phyloP scores from a whole-genome alignment of 2,329 filamentous ascomycete species.

The Cadophora sp. region DNA sequence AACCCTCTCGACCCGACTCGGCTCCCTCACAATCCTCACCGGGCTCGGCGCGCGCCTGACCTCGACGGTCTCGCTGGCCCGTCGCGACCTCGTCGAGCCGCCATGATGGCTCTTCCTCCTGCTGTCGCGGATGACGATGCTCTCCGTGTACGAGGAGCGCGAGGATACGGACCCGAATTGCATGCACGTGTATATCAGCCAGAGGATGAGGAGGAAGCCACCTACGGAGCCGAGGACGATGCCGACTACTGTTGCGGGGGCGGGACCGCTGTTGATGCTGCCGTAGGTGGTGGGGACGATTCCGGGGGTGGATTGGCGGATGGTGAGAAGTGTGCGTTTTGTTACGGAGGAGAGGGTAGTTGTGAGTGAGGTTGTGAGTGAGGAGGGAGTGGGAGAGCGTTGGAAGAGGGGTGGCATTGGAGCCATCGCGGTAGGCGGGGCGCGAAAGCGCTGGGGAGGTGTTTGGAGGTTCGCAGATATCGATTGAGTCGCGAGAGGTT shows the following conservation, averaged over 20 bases:
- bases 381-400: background rate
- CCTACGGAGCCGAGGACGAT: constrained; percentile 62
- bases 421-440: constrained; percentile 32
- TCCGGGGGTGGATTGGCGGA: constrained; percentile 17
- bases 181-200: constrained; percentile 53
- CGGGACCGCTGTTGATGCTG: constrained; percentile 57
- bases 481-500: background rate
- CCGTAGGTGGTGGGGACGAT: constrained; percentile 69
- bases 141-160: constrained; percentile 30
- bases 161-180: constrained; percentile 28
- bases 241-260: constrained; percentile 64
- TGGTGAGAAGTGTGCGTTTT: constrained; percentile 14
- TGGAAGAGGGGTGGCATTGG: constrained; percentile 26
- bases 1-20: constrained; percentile 38
- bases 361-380: constrained; percentile 13
- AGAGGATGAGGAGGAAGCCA: constrained; percentile 59
- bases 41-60: constrained; percentile 35
- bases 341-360: constrained; percentile 21
- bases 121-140: constrained; percentile 33
- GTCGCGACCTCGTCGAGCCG: constrained; percentile 30
- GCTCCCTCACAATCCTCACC: constrained; percentile 37
- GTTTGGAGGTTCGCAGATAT: background rate
- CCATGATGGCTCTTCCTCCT: constrained; percentile 36
- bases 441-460: background rate
- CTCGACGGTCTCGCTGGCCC: constrained; percentile 41